Evolutionary conservation across 768 basidiomycete species (phyloP).

Genomic region (Lactarius pseudohatsudake): DNA sequence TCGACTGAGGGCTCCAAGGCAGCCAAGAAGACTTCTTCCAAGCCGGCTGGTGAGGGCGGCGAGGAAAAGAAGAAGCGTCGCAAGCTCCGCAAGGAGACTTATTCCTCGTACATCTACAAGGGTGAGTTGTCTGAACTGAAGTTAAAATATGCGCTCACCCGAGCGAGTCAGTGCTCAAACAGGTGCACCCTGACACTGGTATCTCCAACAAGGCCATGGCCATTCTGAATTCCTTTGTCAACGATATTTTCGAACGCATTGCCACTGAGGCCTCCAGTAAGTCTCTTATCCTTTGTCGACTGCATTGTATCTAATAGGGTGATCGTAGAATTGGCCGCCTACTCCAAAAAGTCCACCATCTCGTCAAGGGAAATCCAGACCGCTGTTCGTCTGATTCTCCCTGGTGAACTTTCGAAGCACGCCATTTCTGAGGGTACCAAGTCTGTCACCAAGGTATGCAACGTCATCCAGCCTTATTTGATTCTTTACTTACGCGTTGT

Average conservation of each 20-base stretch:
- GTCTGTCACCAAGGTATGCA: constrained; percentile 77
- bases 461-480: no score
- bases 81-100: constrained; percentile 88
- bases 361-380: constrained; percentile 99
- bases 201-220: constrained; percentile 99
- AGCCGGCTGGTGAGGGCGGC: constrained; percentile 57
- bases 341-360: constrained; percentile 98
- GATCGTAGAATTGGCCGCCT: constrained; percentile 83
- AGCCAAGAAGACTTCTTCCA: constrained; percentile 72
- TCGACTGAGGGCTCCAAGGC: constrained; percentile 60
- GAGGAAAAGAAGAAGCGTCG: constrained; percentile 84
- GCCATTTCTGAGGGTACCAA: constrained; percentile 94
- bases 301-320: constrained; percentile 3
- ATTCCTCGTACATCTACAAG: constrained; percentile 91
- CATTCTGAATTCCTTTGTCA: constrained; percentile 94
- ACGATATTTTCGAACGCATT: constrained; percentile 94
- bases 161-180: constrained; percentile 70
- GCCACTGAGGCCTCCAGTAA: constrained; percentile 86
- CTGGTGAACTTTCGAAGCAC: constrained; percentile 93
- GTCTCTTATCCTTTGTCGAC: constrained; percentile 34
- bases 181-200: constrained; percentile 98
- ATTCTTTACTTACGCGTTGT: constrained; percentile 19
- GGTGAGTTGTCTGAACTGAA: constrained; percentile 44
- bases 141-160: neutral
- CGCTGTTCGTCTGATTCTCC: constrained; percentile 93